These are phyloP conservation scores for Parmelia sp. DNA, from an alignment of 495 filamentous ascomycete species.

Conservation along the genomic window DNA sequence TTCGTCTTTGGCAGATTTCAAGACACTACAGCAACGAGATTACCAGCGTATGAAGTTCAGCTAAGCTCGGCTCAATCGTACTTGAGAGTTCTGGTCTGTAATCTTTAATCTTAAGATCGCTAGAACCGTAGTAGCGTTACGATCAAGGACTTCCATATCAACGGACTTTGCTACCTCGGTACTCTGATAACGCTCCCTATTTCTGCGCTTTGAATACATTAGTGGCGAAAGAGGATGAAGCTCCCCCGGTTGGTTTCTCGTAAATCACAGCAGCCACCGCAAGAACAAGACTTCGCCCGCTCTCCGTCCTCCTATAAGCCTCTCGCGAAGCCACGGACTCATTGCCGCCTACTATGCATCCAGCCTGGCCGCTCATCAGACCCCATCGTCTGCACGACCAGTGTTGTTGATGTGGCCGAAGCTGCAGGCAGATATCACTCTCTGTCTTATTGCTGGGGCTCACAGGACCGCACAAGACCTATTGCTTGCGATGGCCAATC, in stretches of 20 bases:
- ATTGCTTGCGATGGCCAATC: background rate
- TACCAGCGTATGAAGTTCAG: too few relatives aligned
- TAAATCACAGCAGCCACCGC: background rate
- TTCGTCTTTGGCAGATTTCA: too few relatives aligned
- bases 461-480: background rate
- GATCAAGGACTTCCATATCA: too few relatives aligned
- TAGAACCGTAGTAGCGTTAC: too few relatives aligned
- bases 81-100: too few relatives aligned
- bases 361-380: background rate
- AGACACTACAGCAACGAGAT: too few relatives aligned
- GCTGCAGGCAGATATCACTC: background rate
- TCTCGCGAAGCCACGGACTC: background rate
- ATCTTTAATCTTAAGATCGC: too few relatives aligned
- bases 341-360: background rate
- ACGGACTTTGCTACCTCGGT: too few relatives aligned
- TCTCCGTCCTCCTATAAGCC: background rate
- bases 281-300: background rate
- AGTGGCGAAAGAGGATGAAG: background rate
- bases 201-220: too few relatives aligned
- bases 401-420: background rate
- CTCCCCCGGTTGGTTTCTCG: background rate
- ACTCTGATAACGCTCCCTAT: too few relatives aligned
- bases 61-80: too few relatives aligned
- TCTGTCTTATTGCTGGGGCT: conserved; percentile 1
- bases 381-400: background rate